Base-by-base conservation (phyloP, 176 grass and related monocot genomes). In the Tillandsia leiboldiana region DNA sequence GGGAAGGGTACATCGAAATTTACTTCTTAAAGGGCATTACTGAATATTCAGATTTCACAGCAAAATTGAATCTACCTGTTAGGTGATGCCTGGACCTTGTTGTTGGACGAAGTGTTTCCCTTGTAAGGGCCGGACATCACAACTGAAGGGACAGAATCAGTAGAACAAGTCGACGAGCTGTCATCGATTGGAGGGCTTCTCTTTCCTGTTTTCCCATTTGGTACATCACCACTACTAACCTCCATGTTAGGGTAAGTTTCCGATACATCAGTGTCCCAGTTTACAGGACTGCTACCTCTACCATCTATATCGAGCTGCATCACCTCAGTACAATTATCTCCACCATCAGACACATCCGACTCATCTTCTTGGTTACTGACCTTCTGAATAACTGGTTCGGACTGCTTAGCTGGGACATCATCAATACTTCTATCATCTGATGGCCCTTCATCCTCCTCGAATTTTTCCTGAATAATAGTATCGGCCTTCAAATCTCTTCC, bases 131-230 rank as follows among this genome's bases (percentile, higher is more conserved):
- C 68, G 77, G 42, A 81, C 70, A 87, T 62, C 24, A 87, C 80
- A 85, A 82, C 70, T 75, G 87, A 87, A 68, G 79, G 86, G 74
- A 87, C 77, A 0, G 86, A 93, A 48, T 99, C 94, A 49, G 86
- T 87, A 70, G 94, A 99, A 80, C 90, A 87, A 63, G 89, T 90
- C 6, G 87, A 99, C 48, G 94, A 88, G 72, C 89, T 93, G 53
- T 99, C 94, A 80, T 93, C 94, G 17, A 87, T 65, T 67, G 79
- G 56, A 67, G 74, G 78, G 67, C 69, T 75, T 72, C 67, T 71
- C 85, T 99, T 99, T 72, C 80, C 84, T 52, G 53, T 84, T 73
- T 93, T 80, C 11, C 82, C 82, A 82, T 85, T 89, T 80, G 80
- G 86, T 67, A 78, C 42, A 27, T 79, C 79, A 79, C 65, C 59